These are phyloP conservation scores for Craterostigma plantagineum DNA, from an alignment of 257 asterid species.

Conservation along the genomic window DNA sequence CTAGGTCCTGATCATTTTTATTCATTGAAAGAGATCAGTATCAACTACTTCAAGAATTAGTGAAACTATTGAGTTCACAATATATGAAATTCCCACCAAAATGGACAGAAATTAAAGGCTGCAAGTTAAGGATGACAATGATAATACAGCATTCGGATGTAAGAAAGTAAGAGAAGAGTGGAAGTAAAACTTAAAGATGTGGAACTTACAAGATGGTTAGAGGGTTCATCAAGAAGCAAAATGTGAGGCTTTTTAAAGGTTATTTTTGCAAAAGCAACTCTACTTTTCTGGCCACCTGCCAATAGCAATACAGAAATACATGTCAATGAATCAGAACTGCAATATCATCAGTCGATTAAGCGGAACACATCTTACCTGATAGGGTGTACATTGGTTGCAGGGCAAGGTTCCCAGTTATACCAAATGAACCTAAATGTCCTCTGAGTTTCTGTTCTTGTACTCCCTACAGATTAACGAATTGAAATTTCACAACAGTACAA, in stretches of 20 bases:
- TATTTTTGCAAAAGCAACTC: conserved; percentile 94
- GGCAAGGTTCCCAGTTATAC: conserved; percentile 95
- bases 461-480: conserved; percentile 81
- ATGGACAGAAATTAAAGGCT: no score
- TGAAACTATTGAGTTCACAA: no score
- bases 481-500: conserved; percentile 6
- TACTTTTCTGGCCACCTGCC: conserved; percentile 97
- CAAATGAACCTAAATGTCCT: conserved; percentile 91
- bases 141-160: no score
- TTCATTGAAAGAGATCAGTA: neutral
- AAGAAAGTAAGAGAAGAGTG: no score
- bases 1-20: conserved; percentile 49
- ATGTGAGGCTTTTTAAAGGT: conserved; percentile 98
- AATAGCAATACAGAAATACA: neutral
- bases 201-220: conserved; percentile 87
- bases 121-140: no score
- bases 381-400: conserved; percentile 98
- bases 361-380: conserved; percentile 32
- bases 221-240: conserved; percentile 89
- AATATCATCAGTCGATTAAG: neutral
- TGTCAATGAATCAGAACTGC: neutral
- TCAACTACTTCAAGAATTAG: no score
- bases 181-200: conserved; percentile 3
- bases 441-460: conserved; percentile 92
- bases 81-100: no score